Conservation (phyloP, 1,284 basidiomycete genomes). For the Microbotryomycetes sp. region DNA sequence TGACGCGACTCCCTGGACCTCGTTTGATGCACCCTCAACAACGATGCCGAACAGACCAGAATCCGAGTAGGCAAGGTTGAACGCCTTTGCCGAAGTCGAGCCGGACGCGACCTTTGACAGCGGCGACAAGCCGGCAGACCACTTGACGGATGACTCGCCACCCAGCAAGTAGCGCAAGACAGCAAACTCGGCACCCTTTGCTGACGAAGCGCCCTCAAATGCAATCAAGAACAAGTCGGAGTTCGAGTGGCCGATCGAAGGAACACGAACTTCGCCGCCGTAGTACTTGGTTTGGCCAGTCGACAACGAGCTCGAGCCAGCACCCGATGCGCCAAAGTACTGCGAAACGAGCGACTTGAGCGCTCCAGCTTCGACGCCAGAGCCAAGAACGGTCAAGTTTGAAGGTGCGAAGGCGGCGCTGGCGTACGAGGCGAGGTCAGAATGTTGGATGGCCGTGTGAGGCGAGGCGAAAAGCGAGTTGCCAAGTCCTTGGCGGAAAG, state of each 20-base stretch:
- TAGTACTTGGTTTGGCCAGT: constrained; percentile 58
- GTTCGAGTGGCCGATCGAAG: constrained; percentile 65
- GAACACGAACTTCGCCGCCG: constrained; percentile 73
- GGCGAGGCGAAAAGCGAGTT: constrained; percentile 72
- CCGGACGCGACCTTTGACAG: constrained; percentile 48
- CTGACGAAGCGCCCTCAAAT: constrained; percentile 48
- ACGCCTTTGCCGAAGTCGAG: constrained; percentile 54
- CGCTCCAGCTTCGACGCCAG: constrained; percentile 65
- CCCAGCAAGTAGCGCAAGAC: constrained; percentile 67
- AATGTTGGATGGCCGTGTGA: constrained; percentile 57
- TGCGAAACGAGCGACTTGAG: constrained; percentile 66
- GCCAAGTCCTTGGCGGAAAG: constrained; percentile 86
- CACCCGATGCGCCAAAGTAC: constrained; percentile 49
- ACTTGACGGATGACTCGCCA: constrained; percentile 68
- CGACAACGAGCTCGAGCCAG: constrained; percentile 43
- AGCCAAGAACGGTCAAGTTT: constrained; percentile 77
- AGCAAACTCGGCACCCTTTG: constrained; percentile 59
- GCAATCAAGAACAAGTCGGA: constrained; percentile 40
- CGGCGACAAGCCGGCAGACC: constrained; percentile 65
- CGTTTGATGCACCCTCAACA: constrained; percentile 50
- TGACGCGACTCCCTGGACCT: constrained; percentile 58
- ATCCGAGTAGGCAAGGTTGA: constrained; percentile 81
- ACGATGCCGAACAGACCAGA: constrained; percentile 75
- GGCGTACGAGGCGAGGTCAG: constrained; percentile 62
- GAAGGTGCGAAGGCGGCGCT: constrained; percentile 57